Base-by-base conservation (phyloP, 1,139 yeast species). In the Trichomonascaceae sp. region DNA sequence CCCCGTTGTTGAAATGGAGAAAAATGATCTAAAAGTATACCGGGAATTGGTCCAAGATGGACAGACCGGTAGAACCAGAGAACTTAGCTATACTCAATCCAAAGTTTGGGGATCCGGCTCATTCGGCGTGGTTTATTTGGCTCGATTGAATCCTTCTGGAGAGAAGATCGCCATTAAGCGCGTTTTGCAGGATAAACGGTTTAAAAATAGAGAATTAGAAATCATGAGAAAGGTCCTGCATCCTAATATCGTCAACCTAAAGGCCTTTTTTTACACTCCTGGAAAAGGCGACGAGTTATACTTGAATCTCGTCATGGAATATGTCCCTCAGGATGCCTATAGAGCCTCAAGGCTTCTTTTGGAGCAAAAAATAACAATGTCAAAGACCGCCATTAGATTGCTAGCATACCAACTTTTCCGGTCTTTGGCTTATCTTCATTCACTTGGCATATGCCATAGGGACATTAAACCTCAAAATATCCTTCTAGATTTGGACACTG, bases 21-120 rank as follows among this genome's bases (percentile, higher is more conserved):
- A 27, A 27, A 15, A 36, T 15, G 41, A 36, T 36, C 3, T n/a
- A 6, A 36, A 36, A 7, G 8, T 36, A n/a, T 36, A 36, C 51
- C 78, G 83, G 51, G 91, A 86, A 68, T 82, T 80, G 58, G 95
- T 85, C 58, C 83, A 80, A 64, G 86, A 85, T 64, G 93, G 95
- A 52, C 84, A 79, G 64, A 81, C 86, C 17, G 91, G 87, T 56
- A 84, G 82, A 60, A 65, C 76, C 43, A 77, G 77, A 55, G 79
- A 79, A 53, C 76, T 87, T 56, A 80, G 80, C 58, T 87, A 85
- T 72, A 81, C 88, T 32, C 88, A 84, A 66, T 80, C 83, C 55
- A 83, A 87, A 65, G 91, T 91, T 77, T 95, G 91, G 52, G 99
- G 99, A 17, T 96, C 89, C 71, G 99, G 99, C 17, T 90, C 98